Base-by-base conservation (phyloP, 257 asterid genomes). In the Solanum clarkiae region DNA sequence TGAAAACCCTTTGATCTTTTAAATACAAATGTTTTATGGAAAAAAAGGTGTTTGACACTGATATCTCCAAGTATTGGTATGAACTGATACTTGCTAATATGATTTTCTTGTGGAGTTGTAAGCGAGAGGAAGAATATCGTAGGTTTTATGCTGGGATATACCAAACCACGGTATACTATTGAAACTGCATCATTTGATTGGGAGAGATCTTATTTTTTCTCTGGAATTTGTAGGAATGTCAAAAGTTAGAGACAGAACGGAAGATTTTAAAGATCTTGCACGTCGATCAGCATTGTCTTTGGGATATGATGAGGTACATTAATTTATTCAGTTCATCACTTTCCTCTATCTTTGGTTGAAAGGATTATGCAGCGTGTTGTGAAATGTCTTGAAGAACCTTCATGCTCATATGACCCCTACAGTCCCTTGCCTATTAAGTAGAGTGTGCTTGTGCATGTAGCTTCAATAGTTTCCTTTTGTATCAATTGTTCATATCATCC, bases 261-360 rank as follows among this genome's bases (percentile, higher is more conserved):
- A 95, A 91, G 99, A 96, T 90, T 92, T 96, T 86, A 95, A 89
- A 91, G 97, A 96, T 90, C 92, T 95, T 80, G 96, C 91, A 4
- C 97, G 90, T 66, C 90, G 96, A 80, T 91, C 97, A 26, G 98
- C 98, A 17, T 55, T 95, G 82, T 92, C 95, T 90, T 87, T 91
- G 93, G 97, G 92, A 84, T 91, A 90, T 55, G 84, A 89, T 60
- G 99, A 97, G 98, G 99, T 91, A 22, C 51, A 10, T 91, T 54
- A 32, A 59, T 29, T 83, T 84, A 36, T 51, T 69, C 40, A 84
- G 26, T 45, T 66, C 36, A 84, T 84, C 20, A 22, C 49, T 74
- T 68, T 51, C 51, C 49, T 83, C 53, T 69, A 29, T 12, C 18
- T 47, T 51, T 77, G 24, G 26, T 77, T 3, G 11, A 77, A 55